A percentile compares a stretch with the other conserved stretches of the same genome.
phyloP scores from a whole-genome alignment of 202 grass and related monocot species.

The Panicum virgatum region DNA sequence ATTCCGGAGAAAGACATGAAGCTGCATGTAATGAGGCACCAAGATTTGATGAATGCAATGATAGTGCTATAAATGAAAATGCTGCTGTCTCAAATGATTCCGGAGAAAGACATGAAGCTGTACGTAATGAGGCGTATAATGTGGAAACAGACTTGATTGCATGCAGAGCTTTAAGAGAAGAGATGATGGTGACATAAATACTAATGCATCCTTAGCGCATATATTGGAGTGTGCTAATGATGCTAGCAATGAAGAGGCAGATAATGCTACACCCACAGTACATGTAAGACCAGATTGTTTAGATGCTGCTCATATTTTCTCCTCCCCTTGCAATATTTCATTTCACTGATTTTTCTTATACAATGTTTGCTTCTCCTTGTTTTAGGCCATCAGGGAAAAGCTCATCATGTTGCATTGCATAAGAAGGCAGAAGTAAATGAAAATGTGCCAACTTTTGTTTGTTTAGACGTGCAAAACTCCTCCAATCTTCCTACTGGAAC shows the following conservation, averaged over 20 bases:
- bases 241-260: not conserved
- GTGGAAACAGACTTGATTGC: not conserved
- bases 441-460: too few relatives aligned
- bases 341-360: slow-evolving; percentile 20
- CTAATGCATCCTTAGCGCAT: not conserved
- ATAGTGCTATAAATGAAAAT: too few relatives aligned
- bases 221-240: not conserved
- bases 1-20: not conserved
- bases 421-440: too few relatives aligned
- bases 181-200: not conserved
- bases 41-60: too few relatives aligned
- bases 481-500: too few relatives aligned
- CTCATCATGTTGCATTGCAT: too few relatives aligned
- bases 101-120: too few relatives aligned
- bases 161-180: slow-evolving; percentile 11
- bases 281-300: slow-evolving; percentile 3
- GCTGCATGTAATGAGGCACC: too few relatives aligned
- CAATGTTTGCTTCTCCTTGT: not conserved
- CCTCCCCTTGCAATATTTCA: slow-evolving; percentile 11
- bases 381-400: not conserved
- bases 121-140: slow-evolving; percentile 12
- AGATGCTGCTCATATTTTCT: not conserved
- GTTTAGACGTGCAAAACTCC: too few relatives aligned
- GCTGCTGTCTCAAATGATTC: too few relatives aligned
- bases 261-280: slow-evolving; percentile 4